Evolutionary conservation across 345 rosid genomes (phyloP), one percentile per base, ranked within the genome.

Genomic region (Excoecaria agallocha): DNA sequence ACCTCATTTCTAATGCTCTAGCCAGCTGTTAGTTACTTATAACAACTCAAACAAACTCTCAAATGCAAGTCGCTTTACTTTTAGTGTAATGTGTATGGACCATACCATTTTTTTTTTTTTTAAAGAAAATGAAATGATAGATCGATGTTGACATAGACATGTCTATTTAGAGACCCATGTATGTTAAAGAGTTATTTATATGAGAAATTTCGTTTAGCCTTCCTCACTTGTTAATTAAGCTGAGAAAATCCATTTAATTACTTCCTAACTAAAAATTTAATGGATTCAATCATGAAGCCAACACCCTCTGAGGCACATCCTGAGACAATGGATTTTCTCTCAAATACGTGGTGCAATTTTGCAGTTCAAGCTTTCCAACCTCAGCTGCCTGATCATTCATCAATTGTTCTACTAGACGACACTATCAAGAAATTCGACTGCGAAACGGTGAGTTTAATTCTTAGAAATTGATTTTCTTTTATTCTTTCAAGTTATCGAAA

Each of bases 311-410:
- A 92, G 71, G 94, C 98, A 83, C 93, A 89, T 79, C 96, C 94
- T 17, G 97, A 94, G 52, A 79, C 94, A 12, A 85, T 94, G 97
- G 98, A 92, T 77, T 92, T 92, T 81, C 94, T 92, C 45, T 94
- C 98, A 8, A 76, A 79, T 11, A 82, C 95, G 39, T 94, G 98
- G 98, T 94, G 98, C 78, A 82, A 90, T 77, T 91, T 94, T 59
- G 96, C 98, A 12, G 90, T 94, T 69, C 93, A 91, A 69, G 81
- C 97, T 61, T 88, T 91, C 19, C 93, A 91, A 48, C 90, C 97
- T 1, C 85, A 79, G 45, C 52, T 78, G 22, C 77, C 75, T 41
- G 85, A 84, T 24, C 80, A 80, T 51, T 85, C 93, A 55, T 85
- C 93, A 55, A 83, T 89, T 43, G 78, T 88, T 65, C 78, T 86